A percentile compares a stretch with the other conserved stretches of the same genome.
phyloP scores from a whole-genome alignment of 306 rosid genomes.

The Vigna angularis region DNA sequence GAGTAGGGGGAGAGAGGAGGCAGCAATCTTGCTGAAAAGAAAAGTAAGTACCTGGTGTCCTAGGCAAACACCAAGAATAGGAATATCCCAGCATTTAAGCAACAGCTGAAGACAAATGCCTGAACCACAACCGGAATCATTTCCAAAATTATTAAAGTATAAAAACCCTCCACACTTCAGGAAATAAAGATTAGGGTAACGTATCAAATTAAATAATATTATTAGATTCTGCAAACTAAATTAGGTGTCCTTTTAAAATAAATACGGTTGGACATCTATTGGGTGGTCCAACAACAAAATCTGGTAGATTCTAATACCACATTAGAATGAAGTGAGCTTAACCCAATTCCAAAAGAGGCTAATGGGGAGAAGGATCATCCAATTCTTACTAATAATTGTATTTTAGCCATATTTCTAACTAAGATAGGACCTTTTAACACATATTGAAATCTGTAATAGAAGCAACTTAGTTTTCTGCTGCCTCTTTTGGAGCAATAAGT shows the following conservation, averaged over 20 bases:
- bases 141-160: conserved; percentile 37
- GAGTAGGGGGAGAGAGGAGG: not conserved
- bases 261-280: not conserved
- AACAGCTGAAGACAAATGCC: conserved; percentile 92
- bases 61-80: conserved; percentile 93
- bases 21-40: conserved; percentile 26
- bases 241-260: conserved; percentile 25
- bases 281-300: not conserved
- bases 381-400: not conserved
- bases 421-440: not conserved
- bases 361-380: not conserved
- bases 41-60: conserved; percentile 88
- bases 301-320: not conserved
- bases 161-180: conserved; percentile 28
- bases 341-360: not conserved
- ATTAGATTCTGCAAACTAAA: conserved; percentile 36
- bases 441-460: conserved; percentile 1
- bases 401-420: not conserved
- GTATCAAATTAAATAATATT: conserved; percentile 33
- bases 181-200: conserved; percentile 38
- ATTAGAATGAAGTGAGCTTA: not conserved
- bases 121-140: conserved; percentile 52
- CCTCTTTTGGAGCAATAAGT: conserved; percentile 15
- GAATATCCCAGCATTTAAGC: conserved; percentile 82
- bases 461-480: conserved; percentile 33